A percentile compares a stretch with the other conserved stretches of the same genome.
Evolutionary conservation across 176 grass and related monocot genomes (phyloP).

Genomic region (Musa beccarii): DNA sequence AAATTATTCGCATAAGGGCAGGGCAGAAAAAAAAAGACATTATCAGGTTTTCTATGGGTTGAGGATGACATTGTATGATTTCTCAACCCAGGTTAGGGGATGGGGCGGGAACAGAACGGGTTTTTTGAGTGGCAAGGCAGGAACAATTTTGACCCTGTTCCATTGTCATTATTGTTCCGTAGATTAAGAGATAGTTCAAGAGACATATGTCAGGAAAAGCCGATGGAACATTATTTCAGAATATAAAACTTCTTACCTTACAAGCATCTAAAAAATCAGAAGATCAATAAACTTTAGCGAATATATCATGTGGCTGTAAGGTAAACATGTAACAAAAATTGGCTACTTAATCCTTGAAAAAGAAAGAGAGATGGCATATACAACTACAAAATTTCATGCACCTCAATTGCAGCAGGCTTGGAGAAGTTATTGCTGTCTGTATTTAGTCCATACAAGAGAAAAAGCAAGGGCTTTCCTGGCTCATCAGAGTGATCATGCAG

Average conservation of each 20-base stretch:
- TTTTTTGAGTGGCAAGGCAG: too few relatives aligned
- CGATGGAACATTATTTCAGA: background rate
- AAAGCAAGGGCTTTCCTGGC: constrained; percentile 62
- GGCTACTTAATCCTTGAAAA: background rate
- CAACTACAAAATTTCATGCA: constrained; percentile 11
- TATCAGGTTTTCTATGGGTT: too few relatives aligned
- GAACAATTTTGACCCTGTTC: too few relatives aligned
- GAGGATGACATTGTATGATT: too few relatives aligned
- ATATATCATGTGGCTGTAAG: background rate
- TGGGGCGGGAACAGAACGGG: too few relatives aligned
- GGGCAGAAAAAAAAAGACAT: too few relatives aligned
- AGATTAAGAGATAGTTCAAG: too few relatives aligned
- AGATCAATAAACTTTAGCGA: background rate
- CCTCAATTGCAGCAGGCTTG: constrained; percentile 87
- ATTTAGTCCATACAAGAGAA: constrained; percentile 68
- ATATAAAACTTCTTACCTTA: background rate
- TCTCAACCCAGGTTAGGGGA: too few relatives aligned
- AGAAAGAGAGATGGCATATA: background rate
- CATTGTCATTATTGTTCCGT: too few relatives aligned
- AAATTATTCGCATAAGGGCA: too few relatives aligned
- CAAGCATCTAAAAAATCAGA: background rate
- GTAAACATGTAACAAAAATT: background rate
- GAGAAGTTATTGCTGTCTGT: constrained; percentile 86
- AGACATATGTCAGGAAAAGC: too few relatives aligned
- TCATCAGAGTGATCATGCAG: constrained; percentile 37